These are phyloP conservation scores for Pleurotus salmoneostramineus DNA, from an alignment of 768 basidiomycete genomes.

Conservation along the genomic window DNA sequence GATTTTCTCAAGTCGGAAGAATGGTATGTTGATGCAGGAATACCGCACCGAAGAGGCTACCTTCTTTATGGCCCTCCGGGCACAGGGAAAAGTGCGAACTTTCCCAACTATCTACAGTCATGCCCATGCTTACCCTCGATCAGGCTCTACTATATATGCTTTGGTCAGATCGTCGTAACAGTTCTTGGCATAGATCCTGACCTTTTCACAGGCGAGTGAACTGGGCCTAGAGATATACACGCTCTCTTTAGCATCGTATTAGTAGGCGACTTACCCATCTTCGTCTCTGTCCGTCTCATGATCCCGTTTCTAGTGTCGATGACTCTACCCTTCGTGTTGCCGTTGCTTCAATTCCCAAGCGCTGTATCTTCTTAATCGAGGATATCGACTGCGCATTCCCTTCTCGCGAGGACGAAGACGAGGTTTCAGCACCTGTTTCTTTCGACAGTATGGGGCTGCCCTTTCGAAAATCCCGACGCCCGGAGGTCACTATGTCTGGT, in stretches of 20 bases:
- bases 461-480: constrained; percentile 7
- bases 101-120: too few relatives aligned
- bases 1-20: constrained; percentile 52
- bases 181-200: too few relatives aligned
- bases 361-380: constrained; percentile 55
- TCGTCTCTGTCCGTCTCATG: background rate
- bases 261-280: constrained; percentile 25
- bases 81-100: constrained; percentile 50
- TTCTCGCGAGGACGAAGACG: constrained; percentile 36
- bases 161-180: constrained; percentile 28
- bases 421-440: background rate
- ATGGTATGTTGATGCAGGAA: constrained; percentile 56
- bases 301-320: constrained; percentile 23
- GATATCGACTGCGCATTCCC: constrained; percentile 61
- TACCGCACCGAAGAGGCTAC: constrained; percentile 55
- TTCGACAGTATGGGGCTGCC: background rate
- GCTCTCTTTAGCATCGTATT: constrained; percentile 44
- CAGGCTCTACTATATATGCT: constrained; percentile 52
- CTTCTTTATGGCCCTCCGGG: constrained; percentile 58
- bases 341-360: constrained; percentile 42
- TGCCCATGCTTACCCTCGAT: too few relatives aligned
- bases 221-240: constrained; percentile 81
- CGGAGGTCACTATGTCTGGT: constrained; percentile 48
- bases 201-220: constrained; percentile 41
- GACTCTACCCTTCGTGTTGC: constrained; percentile 44